Base-by-base conservation (phyloP, 1,284 basidiomycete species). In the Testicularia cyperi region DNA sequence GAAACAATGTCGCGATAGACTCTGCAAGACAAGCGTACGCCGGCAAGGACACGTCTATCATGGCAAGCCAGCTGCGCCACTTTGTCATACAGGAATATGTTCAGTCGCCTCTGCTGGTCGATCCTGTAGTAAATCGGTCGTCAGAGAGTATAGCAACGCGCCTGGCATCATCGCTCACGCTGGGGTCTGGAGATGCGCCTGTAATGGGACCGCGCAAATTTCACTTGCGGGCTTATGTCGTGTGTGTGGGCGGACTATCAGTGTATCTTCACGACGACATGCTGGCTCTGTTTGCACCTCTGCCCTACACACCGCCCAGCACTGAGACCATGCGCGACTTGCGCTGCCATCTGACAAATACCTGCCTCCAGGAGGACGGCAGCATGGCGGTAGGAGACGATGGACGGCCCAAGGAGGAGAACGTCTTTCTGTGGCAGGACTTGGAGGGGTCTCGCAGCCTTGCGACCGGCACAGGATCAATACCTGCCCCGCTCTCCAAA, bases 181-280 rank as follows among this genome's bases (percentile, higher is more conserved):
- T 57, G 39, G 28, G 27, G 13, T 13, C 46, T 13, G 31, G 16
- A 10, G 22, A 27, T 5, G n/a, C 18, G 5, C 4, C 31, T 9
- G 15, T 3, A 2, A 26, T 28, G 7, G 22, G n/a, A 5, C 34
- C 42, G 7, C 56, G 71, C 21, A 76, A 76, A 86, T 98, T 97
- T 77, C 95, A 98, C 78, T 82, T 99, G 30, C 85, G 95, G 27
- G 88, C 86, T 3, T 99, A 98, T 76, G 92, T 92, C 56, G 83
- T 97, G 23, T 85, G 90, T 13, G 87, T 77, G 12, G 77, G 77
- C 9, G 75, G 69, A 8, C 64, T 80, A 14, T 52, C 65, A 10
- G 76, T 77, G 29, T 76, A 74, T 38, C 81, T 96, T 33, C 90
- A 88, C 60, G 82, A 85, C 39, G 85, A 86, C 16, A 85, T 94